phyloP scores from a whole-genome alignment of 208 protist genomes.

The Trypanosoma cruzi region DNA sequence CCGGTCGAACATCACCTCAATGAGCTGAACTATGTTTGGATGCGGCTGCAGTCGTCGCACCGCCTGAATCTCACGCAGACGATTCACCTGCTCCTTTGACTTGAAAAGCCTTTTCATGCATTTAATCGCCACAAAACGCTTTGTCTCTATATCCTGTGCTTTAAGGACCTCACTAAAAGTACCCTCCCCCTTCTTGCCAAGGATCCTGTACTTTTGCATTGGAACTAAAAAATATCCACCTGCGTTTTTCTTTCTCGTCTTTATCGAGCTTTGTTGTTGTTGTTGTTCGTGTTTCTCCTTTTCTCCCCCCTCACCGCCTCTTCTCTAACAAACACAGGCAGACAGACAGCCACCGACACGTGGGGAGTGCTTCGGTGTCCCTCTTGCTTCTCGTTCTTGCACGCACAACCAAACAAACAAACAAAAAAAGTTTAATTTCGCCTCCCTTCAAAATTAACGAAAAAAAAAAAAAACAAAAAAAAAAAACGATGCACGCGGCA shows the following conservation, averaged over 20 bases:
- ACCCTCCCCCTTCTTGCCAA: constrained; percentile 97
- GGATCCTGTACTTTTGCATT: constrained; percentile 94
- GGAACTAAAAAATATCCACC: not conserved
- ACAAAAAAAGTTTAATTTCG: not conserved
- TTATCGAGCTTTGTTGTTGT: not conserved
- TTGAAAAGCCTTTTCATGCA: constrained; percentile 97
- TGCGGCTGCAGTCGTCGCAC: constrained; percentile 92
- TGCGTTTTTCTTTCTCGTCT: not conserved
- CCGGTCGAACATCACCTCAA: constrained; percentile 96
- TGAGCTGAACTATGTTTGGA: constrained; percentile 95
- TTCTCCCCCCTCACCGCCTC: not conserved
- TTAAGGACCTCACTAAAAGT: constrained; percentile 98
- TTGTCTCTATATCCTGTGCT: constrained; percentile 91
- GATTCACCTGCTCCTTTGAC: constrained; percentile 94
- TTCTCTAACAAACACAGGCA: not conserved
- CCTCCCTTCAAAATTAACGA: not conserved
- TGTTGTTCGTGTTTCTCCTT: constrained; percentile 10
- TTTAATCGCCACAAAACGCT: constrained; percentile 96
- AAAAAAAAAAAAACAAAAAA: not conserved
- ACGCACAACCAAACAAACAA: not conserved
- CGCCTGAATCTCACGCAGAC: constrained; percentile 97
- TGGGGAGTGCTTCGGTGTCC: not conserved
- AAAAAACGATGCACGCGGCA: not conserved
- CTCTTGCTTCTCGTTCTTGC: not conserved
- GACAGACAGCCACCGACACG: not conserved